phyloP scores from a whole-genome alignment of 1,284 basidiomycete genomes.

The Ustilago loliicola region DNA sequence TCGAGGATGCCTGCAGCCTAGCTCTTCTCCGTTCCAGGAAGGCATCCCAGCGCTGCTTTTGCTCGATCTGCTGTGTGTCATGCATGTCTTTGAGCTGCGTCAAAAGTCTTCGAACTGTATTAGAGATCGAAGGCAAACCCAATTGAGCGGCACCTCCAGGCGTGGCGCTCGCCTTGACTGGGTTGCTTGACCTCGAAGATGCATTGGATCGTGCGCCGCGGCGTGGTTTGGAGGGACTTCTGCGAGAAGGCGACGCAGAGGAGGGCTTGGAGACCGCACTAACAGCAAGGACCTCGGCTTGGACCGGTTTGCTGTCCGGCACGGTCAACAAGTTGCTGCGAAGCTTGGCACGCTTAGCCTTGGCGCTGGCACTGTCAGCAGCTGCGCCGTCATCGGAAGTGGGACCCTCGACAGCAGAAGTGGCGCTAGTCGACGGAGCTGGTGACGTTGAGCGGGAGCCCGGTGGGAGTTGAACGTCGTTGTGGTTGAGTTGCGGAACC shows the following conservation, averaged over 20 bases:
- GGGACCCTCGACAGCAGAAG: conserved; percentile 21
- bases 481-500: conserved; percentile 23
- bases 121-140: conserved; percentile 72
- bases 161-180: conserved; percentile 21
- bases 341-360: conserved; percentile 32
- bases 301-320: conserved; percentile 69
- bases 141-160: background rate
- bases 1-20: conserved; percentile 63
- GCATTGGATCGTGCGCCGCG: conserved; percentile 34
- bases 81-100: conserved; percentile 87
- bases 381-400: conserved; percentile 24
- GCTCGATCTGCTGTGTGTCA: conserved; percentile 81
- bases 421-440: conserved; percentile 21
- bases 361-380: conserved; percentile 22
- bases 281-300: conserved; percentile 53
- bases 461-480: conserved; percentile 14
- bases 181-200: conserved; percentile 49
- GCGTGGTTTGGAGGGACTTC: conserved; percentile 19
- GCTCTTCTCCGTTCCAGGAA: conserved; percentile 79
- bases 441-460: conserved; percentile 22
- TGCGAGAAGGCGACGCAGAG: conserved; percentile 24
- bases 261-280: conserved; percentile 51
- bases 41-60: conserved; percentile 86
- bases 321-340: conserved; percentile 47
- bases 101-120: conserved; percentile 82